These are phyloP conservation scores for Colletotrichum tabaci DNA, from an alignment of 2,329 filamentous ascomycete genomes.

Conservation along the genomic window DNA sequence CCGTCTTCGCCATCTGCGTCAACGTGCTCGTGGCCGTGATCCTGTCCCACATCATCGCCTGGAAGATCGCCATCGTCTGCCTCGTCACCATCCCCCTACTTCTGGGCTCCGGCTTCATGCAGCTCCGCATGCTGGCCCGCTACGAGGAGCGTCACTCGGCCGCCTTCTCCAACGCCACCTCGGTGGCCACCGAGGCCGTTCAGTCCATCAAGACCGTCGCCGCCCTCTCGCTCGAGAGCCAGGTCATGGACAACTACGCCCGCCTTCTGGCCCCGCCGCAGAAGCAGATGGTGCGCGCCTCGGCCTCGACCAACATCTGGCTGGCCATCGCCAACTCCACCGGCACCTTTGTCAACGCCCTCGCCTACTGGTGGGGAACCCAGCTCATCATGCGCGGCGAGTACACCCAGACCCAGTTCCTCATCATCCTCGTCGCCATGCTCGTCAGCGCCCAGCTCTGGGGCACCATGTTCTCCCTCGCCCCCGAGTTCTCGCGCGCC, in stretches of 20 bases:
- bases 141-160: slow-evolving; percentile 64
- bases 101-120: slow-evolving; percentile 68
- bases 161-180: slow-evolving; percentile 63
- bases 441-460: slow-evolving; percentile 74
- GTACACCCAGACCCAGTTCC: slow-evolving; percentile 71
- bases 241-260: slow-evolving; percentile 55
- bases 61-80: slow-evolving; percentile 72
- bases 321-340: slow-evolving; percentile 63
- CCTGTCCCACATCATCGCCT: slow-evolving; percentile 69
- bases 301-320: slow-evolving; percentile 59
- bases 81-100: slow-evolving; percentile 67
- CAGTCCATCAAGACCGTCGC: slow-evolving; percentile 62
- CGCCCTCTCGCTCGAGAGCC: slow-evolving; percentile 49
- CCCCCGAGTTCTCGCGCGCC: slow-evolving; percentile 74
- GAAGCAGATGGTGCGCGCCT: slow-evolving; percentile 45
- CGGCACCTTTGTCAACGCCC: slow-evolving; percentile 72
- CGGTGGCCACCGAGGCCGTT: slow-evolving; percentile 64
- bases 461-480: slow-evolving; percentile 76
- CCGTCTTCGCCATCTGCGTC: slow-evolving; percentile 66
- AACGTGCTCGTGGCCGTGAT: slow-evolving; percentile 69
- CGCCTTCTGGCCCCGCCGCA: slow-evolving; percentile 39
- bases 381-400: slow-evolving; percentile 72
- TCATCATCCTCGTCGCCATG: slow-evolving; percentile 74
- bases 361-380: slow-evolving; percentile 79
- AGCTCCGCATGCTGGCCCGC: slow-evolving; percentile 62